Percentiles rank a stretch among this genome's conserved stretches.
Evolutionary conservation across 306 rosid genomes (phyloP).

Genomic region (Glycine soja): DNA sequence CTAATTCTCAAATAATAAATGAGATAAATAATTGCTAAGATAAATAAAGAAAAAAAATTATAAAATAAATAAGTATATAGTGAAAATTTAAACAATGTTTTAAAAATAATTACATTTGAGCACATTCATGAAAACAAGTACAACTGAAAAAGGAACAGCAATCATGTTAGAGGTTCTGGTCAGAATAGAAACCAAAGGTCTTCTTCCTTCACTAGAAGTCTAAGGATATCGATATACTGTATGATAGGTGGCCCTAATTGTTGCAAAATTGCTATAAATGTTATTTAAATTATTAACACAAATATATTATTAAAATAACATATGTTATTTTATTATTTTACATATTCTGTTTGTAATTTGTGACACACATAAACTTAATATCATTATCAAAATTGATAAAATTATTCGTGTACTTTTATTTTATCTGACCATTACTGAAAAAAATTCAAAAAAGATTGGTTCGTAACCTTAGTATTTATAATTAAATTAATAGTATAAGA

Average conservation of each 20-base stretch:
- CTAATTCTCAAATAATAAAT: background rate
- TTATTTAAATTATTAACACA: background rate
- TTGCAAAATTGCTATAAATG: background rate
- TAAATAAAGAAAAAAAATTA: background rate
- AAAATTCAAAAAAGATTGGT: no score
- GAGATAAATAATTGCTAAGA: background rate
- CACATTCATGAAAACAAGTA: background rate
- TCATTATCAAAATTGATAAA: no score
- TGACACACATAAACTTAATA: no score
- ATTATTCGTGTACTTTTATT: background rate
- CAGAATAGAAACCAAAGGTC: no score
- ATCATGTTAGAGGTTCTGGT: background rate
- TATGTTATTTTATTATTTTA: background rate
- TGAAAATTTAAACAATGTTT: no score
- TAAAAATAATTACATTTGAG: background rate
- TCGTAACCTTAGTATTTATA: no score
- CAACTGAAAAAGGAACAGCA: background rate
- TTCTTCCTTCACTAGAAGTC: background rate
- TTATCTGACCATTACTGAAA: background rate
- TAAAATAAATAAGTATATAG: background rate
- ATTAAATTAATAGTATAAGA: no score
- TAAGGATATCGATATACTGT: background rate
- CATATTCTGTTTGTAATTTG: no score
- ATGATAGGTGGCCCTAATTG: background rate
- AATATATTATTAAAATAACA: background rate